Evolutionary conservation across 108 stramenopile species (phyloP).

Genomic region (Hondaea fermentalgiana): DNA sequence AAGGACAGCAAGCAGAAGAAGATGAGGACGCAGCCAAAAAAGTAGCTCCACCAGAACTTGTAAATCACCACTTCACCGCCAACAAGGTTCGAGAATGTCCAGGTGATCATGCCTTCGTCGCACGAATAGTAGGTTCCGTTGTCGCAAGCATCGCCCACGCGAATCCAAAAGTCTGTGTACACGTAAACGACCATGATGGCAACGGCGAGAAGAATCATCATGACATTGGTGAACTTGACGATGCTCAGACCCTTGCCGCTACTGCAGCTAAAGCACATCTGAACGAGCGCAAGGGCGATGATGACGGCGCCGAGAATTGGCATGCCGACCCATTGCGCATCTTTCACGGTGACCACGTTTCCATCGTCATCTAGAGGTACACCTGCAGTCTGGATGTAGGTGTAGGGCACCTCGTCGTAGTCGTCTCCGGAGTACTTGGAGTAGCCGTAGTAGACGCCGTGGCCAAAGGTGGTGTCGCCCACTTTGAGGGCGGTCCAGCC

Average conservation of each 20-base stretch:
- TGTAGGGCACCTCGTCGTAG: not conserved
- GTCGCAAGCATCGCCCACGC: not conserved
- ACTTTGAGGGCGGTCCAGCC: not conserved
- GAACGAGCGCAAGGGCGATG: not conserved
- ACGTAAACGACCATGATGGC: not conserved
- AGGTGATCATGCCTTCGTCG: not conserved
- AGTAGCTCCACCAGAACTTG: conserved; percentile 5
- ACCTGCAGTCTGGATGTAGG: not conserved
- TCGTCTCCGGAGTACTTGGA: not conserved
- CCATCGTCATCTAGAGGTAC: not conserved
- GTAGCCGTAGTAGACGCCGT: not conserved
- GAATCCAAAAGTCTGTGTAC: not conserved
- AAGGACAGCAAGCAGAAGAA: not conserved
- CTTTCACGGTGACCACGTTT: not conserved
- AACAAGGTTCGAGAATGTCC: not conserved
- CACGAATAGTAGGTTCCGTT: not conserved
- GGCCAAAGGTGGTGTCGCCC: not conserved
- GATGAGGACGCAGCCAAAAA: not conserved
- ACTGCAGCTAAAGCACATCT: not conserved
- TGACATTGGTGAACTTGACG: not conserved
- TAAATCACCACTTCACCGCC: not conserved
- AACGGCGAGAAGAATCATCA: not conserved
- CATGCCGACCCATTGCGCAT: not conserved
- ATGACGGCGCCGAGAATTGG: not conserved
- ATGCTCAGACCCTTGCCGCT: not conserved